A percentile compares a stretch with the other conserved stretches of the same genome.
These are phyloP conservation scores for Coprinopsis cinerea DNA, from an alignment of 768 basidiomycete genomes.

Conservation along the genomic window DNA sequence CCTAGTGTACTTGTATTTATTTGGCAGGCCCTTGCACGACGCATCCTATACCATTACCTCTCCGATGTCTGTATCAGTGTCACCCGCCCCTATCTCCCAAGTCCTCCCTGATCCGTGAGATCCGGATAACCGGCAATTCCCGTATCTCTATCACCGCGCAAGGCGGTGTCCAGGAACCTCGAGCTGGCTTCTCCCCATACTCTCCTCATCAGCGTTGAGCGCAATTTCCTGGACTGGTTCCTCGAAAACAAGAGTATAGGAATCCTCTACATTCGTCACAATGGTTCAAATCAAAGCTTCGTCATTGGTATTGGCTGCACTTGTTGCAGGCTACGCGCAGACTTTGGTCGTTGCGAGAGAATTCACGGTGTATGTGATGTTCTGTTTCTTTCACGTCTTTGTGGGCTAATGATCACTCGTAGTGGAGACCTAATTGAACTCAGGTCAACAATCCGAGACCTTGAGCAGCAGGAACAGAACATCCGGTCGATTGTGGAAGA, in stretches of 20 bases:
- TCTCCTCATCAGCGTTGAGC: background rate
- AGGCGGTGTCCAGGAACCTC: background rate
- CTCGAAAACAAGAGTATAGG: constrained; percentile 3
- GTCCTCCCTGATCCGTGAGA: background rate
- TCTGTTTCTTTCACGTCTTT: background rate
- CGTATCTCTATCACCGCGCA: background rate
- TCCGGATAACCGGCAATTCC: background rate
- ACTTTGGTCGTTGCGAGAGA: background rate
- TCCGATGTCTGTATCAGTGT: background rate
- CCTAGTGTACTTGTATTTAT: no score
- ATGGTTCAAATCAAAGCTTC: constrained; percentile 6
- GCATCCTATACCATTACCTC: no score
- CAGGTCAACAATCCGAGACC: background rate
- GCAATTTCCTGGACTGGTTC: constrained; percentile 3
- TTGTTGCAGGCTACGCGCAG: background rate
- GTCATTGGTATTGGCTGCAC: constrained; percentile 1
- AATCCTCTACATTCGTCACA: constrained; percentile 1
- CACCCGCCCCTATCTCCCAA: background rate
- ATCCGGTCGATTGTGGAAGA: background rate
- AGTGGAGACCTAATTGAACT: background rate
- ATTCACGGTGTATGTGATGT: background rate
- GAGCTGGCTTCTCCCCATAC: constrained; percentile 7
- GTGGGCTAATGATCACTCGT: background rate
- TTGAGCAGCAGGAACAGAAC: background rate
- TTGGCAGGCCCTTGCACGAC: no score